A percentile compares a stretch with the other conserved stretches of the same genome.
phyloP scores from a whole-genome alignment of 1,139 yeast genomes.

The Suzukiozyma palmioleophila region DNA sequence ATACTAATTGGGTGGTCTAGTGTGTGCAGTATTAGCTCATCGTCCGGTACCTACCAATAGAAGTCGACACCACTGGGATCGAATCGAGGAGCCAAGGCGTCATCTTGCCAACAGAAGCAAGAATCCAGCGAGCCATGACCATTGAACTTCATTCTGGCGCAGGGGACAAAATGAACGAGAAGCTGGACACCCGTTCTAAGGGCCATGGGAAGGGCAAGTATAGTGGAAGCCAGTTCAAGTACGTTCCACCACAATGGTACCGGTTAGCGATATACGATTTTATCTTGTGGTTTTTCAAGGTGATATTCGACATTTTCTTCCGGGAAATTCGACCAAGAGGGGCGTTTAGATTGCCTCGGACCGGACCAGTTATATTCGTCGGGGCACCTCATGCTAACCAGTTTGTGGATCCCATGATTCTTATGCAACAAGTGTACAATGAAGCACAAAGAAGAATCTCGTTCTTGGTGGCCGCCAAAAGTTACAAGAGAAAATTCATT shows the following conservation, averaged over 20 bases:
- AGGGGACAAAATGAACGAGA: no score
- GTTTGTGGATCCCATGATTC: slow-evolving; percentile 84
- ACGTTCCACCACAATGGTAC: slow-evolving; percentile 20
- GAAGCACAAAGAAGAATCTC: slow-evolving; percentile 75
- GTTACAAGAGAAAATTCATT: slow-evolving; percentile 62
- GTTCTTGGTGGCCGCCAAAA: slow-evolving; percentile 76
- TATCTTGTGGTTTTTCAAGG: slow-evolving; percentile 43
- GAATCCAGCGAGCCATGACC: no score
- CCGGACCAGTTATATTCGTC: slow-evolving; percentile 88
- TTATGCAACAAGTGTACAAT: slow-evolving; percentile 75
- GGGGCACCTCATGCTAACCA: slow-evolving; percentile 99
- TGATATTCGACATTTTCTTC: slow-evolving; percentile 60
- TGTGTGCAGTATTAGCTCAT: no score
- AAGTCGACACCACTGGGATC: no score
- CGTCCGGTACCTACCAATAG: no score
- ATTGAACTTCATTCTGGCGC: no score
- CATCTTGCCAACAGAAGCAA: no score
- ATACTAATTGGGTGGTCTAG: no score
- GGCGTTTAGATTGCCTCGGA: slow-evolving; percentile 77
- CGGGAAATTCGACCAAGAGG: slow-evolving; percentile 89
- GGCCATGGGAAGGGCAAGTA: slow-evolving; percentile 1
- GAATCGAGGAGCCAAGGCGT: no score
- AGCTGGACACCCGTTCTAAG: not conserved
- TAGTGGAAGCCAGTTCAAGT: not conserved
- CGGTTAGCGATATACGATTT: slow-evolving; percentile 44